phyloP scores from a whole-genome alignment of 371 early-diverging fungal genomes.

The Cokeromyces recurvatus region DNA sequence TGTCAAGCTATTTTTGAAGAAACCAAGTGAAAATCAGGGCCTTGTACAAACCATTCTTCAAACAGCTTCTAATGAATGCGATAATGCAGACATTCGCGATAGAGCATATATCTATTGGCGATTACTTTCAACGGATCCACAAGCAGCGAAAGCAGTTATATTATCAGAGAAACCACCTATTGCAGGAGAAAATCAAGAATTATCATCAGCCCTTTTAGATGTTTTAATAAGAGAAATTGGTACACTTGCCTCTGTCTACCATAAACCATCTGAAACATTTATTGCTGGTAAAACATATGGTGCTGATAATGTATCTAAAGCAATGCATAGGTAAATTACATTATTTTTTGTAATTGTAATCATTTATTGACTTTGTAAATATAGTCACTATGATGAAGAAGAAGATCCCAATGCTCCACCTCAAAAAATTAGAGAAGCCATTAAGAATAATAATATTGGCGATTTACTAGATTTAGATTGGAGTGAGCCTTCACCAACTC shows the following conservation, averaged over 20 bases:
- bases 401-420: slow-evolving; percentile 49
- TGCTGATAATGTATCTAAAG: slow-evolving; percentile 40
- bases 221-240: slow-evolving; percentile 79
- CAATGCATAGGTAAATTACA: no score
- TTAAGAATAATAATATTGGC: slow-evolving; percentile 53
- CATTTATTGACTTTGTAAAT: no score
- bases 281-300: slow-evolving; percentile 55
- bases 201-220: slow-evolving; percentile 73
- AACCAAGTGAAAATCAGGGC: slow-evolving; percentile 77
- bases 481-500: slow-evolving; percentile 32
- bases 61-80: slow-evolving; percentile 76
- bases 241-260: slow-evolving; percentile 83
- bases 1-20: slow-evolving; percentile 85
- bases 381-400: no score
- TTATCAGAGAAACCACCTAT: slow-evolving; percentile 88
- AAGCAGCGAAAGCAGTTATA: slow-evolving; percentile 61
- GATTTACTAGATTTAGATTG: slow-evolving; percentile 52
- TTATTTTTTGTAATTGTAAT: background rate
- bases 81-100: slow-evolving; percentile 90
- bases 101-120: slow-evolving; percentile 94
- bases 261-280: slow-evolving; percentile 76
- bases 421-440: slow-evolving; percentile 44
- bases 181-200: slow-evolving; percentile 66
- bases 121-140: slow-evolving; percentile 83
- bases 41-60: slow-evolving; percentile 79